Evolutionary conservation across 2,329 filamentous ascomycete genomes (phyloP).

Genomic region (Neopestalotiopsis sp.): DNA sequence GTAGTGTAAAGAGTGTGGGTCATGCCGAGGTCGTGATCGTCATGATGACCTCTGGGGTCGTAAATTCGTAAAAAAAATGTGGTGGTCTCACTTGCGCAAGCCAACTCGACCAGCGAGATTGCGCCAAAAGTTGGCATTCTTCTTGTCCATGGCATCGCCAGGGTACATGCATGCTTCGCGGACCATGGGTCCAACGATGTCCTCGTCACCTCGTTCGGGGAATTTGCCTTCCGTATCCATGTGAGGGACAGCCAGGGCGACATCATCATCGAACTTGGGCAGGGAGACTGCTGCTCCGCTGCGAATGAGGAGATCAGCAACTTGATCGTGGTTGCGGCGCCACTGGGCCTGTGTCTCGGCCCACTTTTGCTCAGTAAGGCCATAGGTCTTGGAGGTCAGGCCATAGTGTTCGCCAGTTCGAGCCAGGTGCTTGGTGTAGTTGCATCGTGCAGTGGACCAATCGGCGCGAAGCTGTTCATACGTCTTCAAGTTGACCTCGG

Average conservation of each 20-base stretch:
- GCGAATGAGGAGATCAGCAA: slow-evolving; percentile 58
- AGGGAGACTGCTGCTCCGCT: slow-evolving; percentile 43
- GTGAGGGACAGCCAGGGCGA: slow-evolving; percentile 69
- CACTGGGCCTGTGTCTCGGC: slow-evolving; percentile 76
- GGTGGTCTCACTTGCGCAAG: slow-evolving; percentile 28
- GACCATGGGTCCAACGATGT: slow-evolving; percentile 93
- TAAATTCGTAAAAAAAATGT: not conserved
- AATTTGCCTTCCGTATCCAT: slow-evolving; percentile 84
- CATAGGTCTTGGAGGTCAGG: slow-evolving; percentile 85
- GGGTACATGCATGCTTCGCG: slow-evolving; percentile 58
- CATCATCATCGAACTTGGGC: slow-evolving; percentile 57
- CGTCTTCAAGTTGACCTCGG: slow-evolving; percentile 60
- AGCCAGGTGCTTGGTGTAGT: slow-evolving; percentile 88
- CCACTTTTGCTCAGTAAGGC: slow-evolving; percentile 89
- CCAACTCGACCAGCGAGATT: slow-evolving; percentile 37
- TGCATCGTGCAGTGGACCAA: slow-evolving; percentile 82
- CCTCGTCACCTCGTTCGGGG: slow-evolving; percentile 83
- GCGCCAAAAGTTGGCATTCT: slow-evolving; percentile 37
- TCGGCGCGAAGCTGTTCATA: slow-evolving; percentile 72
- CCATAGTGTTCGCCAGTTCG: slow-evolving; percentile 92
- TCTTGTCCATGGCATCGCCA: slow-evolving; percentile 30
- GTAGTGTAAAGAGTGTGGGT: slow-evolving; percentile 16
- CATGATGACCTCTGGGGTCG: slow-evolving; percentile 1
- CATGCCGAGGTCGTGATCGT: slow-evolving; percentile 9
- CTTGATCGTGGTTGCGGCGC: slow-evolving; percentile 71